phyloP scores from a whole-genome alignment of 441 rosid species.

The Bocquillonia castaneifolia region DNA sequence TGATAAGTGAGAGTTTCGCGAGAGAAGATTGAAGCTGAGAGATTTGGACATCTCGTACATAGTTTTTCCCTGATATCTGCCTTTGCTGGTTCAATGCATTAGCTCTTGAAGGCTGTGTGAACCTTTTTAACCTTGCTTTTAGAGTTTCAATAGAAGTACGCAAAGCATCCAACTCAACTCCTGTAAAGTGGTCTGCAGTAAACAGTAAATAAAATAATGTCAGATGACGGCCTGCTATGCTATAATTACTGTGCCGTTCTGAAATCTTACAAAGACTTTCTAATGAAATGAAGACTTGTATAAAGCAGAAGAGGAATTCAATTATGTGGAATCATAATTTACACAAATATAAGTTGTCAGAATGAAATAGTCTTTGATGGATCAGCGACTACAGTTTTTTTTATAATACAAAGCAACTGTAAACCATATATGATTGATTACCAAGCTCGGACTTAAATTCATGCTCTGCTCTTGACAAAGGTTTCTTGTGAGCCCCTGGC shows the following conservation, averaged over 20 bases:
- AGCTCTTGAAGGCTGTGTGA: conserved; percentile 39
- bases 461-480: conserved; percentile 79
- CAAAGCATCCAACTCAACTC: conserved; percentile 74
- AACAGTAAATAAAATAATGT: conserved; percentile 5
- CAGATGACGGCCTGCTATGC: neutral
- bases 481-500: conserved; percentile 75
- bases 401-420: neutral
- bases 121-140: conserved; percentile 57
- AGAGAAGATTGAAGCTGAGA: conserved; percentile 67
- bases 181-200: conserved; percentile 55
- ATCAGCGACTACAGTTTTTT: neutral
- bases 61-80: conserved; percentile 31
- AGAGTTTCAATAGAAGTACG: conserved; percentile 63
- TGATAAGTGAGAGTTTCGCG: conserved; percentile 68
- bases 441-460: conserved; percentile 86
- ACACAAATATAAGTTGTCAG: neutral
- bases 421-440: conserved; percentile 30
- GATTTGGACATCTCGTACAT: conserved; percentile 52
- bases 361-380: neutral
- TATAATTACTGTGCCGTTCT: neutral
- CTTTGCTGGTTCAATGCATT: conserved; percentile 27
- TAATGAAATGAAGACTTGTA: conserved; percentile 1
- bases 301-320: neutral
- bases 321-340: neutral
- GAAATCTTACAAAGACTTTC: neutral